Percentiles rank a stretch among this genome's conserved stretches.
Conservation (phyloP, 139 green algal species). For the Tetraselmis striata region DNA sequence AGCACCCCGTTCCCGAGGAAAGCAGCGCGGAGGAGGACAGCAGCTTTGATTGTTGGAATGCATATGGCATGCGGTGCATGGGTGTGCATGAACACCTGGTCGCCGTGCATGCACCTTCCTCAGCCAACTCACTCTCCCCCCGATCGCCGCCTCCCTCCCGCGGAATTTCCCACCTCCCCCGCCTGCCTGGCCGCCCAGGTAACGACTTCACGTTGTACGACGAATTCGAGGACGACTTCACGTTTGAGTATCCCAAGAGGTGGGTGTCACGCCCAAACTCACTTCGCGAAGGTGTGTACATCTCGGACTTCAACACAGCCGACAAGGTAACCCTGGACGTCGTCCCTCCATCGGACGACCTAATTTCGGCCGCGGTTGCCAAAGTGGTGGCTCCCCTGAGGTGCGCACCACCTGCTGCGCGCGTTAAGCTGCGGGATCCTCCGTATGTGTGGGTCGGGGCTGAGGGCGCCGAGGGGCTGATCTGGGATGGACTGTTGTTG, state of each 20-base stretch:
- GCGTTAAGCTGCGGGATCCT: too few species aligned
- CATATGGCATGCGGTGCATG: too few species aligned
- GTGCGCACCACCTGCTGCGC: neutral
- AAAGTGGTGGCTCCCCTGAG: neutral
- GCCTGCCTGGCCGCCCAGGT: neutral
- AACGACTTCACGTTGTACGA: slow-evolving; percentile 32
- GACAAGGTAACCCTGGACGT: slow-evolving; percentile 54
- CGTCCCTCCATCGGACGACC: slow-evolving; percentile 13
- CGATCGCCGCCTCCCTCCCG: neutral
- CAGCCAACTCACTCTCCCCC: neutral
- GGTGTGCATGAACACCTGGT: too few species aligned
- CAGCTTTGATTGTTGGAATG: too few species aligned
- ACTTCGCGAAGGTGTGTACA: slow-evolving; percentile 33
- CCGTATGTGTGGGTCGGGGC: too few species aligned
- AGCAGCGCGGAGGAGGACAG: too few species aligned
- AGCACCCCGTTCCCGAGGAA: too few species aligned
- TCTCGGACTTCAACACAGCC: slow-evolving; percentile 62
- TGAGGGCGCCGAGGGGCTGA: too few species aligned
- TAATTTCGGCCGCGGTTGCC: slow-evolving; percentile 8
- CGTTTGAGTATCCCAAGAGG: slow-evolving; percentile 39
- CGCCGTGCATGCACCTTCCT: neutral
- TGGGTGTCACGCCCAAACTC: slow-evolving; percentile 52
- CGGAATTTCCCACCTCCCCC: neutral
- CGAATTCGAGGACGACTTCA: slow-evolving; percentile 38
- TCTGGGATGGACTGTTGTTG: too few species aligned